Conservation (phyloP, 306 rosid genomes). For the Castanea crenata region DNA sequence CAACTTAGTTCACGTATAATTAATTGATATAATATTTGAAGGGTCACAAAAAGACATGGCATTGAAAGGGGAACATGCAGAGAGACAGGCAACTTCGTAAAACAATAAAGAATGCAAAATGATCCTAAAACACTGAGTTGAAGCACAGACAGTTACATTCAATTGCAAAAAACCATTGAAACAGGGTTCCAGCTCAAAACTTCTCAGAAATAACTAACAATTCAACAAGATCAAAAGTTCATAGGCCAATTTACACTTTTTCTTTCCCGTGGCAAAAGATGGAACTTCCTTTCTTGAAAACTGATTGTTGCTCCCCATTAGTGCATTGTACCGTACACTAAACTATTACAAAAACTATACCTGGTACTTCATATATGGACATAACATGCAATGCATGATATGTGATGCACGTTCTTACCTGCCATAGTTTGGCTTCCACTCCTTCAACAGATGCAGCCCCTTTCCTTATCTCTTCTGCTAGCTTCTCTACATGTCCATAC, state of each 20-base stretch:
- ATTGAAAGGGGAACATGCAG: too few species aligned
- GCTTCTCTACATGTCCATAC: conserved; percentile 94
- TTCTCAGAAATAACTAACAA: not conserved
- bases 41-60: too few species aligned
- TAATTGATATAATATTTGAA: too few species aligned
- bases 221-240: not conserved
- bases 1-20: too few species aligned
- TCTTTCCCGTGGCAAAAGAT: not conserved
- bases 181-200: not conserved
- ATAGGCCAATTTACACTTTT: not conserved
- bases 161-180: not conserved
- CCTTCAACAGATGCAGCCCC: conserved; percentile 93
- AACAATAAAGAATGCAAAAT: not conserved
- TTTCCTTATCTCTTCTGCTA: conserved; percentile 81
- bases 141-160: not conserved
- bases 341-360: not conserved
- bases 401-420: conserved; percentile 46
- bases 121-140: not conserved
- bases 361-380: not conserved
- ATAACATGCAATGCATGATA: conserved; percentile 15
- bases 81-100: too few species aligned
- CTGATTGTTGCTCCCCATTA: not conserved
- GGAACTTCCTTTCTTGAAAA: not conserved
- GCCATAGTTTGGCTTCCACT: conserved; percentile 86
- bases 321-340: not conserved